Evolutionary conservation across 1,284 basidiomycete genomes (phyloP), one percentile per base, ranked within the genome.

Genomic region (Leccinum griseonigrum): DNA sequence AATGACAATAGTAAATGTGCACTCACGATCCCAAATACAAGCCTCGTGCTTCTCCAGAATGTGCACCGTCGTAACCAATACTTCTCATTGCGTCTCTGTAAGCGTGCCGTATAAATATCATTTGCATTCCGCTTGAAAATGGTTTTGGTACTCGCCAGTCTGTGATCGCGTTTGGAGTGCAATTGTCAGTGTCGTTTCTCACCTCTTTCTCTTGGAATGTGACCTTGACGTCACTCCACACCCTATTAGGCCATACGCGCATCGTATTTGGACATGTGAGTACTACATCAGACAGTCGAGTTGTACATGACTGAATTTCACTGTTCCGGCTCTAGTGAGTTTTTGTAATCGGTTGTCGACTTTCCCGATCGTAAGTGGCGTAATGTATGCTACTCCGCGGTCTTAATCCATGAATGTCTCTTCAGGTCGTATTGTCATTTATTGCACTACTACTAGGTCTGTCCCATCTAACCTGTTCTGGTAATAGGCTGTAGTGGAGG

Each of bases 201-300:
- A 18, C n/a, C 16, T 52, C 40, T 51, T n/a, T 53, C 9, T n/a
- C 13, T 22, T 1, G 2, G 14, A 2, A 18, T 57, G 34, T 36
- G 16, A 59, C 36, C 18, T 48, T 58, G 60, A 69, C 51, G 38
- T 56, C 55, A 52, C 28, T 28, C 38, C 36, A 31, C n/a, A 18
- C 46, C n/a, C 16, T 36, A 46, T 58, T 29, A 73, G 71, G 61
- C 66, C 66, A 59, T 75, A 73, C 63, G 74, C 74, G 10, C 66
- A 73, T 61, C 74, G 72, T 40, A 70, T 73, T 59, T 73, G 71
- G 74, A 72, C 66, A 64, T 52, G 74, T 75, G 53, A 65, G 72
- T 58, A n/a, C 57, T 22, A 7, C 18, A 9, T 29, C n/a, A 4
- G 58, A 54, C 3, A 16, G 56, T 22, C 13, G 22, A 51, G 11